phyloP scores from a whole-genome alignment of 306 rosid genomes.

The Prunus padus region DNA sequence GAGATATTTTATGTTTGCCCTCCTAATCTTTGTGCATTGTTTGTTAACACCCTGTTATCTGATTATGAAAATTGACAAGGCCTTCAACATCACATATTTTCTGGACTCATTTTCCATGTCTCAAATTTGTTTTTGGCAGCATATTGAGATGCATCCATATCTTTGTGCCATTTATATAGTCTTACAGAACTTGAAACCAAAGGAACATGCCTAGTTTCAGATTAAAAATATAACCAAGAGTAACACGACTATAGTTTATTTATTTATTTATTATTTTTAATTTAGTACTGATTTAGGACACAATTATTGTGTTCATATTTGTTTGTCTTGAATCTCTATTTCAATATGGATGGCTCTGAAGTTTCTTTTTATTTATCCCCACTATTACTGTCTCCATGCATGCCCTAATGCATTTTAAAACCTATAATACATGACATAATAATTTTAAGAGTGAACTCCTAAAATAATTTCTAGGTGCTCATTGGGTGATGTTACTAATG shows the following conservation, averaged over 20 bases:
- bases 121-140: neutral
- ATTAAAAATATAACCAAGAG: neutral
- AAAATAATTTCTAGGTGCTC: conserved; percentile 70
- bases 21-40: neutral
- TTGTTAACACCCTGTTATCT: neutral
- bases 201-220: neutral
- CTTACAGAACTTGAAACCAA: neutral
- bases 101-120: neutral
- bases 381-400: conserved; percentile 7
- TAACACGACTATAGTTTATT: neutral
- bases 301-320: neutral
- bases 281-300: neutral
- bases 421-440: neutral
- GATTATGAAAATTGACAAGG: neutral
- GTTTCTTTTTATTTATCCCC: neutral
- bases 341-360: neutral
- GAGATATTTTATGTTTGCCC: neutral
- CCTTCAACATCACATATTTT: neutral
- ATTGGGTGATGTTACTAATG: conserved; percentile 74
- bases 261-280: neutral
- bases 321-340: conserved; percentile 6
- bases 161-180: neutral
- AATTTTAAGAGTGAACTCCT: neutral
- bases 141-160: neutral
- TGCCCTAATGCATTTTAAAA: neutral